Evolutionary conservation across 352 stramenopile genomes (phyloP).

Genomic region (Globisporangium mamillatum): DNA sequence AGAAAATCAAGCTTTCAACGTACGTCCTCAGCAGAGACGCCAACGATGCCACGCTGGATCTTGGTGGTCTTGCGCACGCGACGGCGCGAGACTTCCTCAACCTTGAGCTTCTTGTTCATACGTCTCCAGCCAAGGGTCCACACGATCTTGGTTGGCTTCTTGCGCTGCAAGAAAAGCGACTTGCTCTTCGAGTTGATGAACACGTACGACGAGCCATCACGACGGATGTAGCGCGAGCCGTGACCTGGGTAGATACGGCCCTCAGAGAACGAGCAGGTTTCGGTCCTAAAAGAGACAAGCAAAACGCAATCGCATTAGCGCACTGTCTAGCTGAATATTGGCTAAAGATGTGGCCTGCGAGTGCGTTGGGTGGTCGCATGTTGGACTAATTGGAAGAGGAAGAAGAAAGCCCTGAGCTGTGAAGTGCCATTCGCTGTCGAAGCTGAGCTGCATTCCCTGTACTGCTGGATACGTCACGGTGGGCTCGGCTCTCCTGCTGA

Average conservation of each 20-base stretch:
- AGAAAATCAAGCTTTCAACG: conserved; percentile 11
- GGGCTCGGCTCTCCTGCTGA: not conserved
- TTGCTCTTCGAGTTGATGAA: conserved; percentile 97
- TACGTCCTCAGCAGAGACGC: conserved; percentile 94
- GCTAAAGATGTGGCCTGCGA: not conserved
- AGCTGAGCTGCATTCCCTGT: not conserved
- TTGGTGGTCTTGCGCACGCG: conserved; percentile 94
- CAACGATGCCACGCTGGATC: conserved; percentile 97
- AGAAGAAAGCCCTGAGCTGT: not conserved
- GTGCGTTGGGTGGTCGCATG: not conserved
- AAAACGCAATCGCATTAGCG: conserved; percentile 12
- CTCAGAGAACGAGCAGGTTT: conserved; percentile 90
- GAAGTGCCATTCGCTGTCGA: not conserved
- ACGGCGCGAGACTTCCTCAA: conserved; percentile 80
- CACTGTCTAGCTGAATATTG: not conserved
- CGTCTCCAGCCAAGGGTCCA: conserved; percentile 98
- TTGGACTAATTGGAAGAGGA: not conserved
- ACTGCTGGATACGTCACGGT: not conserved
- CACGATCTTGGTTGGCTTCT: conserved; percentile 99
- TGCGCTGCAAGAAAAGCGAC: conserved; percentile 98
- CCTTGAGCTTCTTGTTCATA: conserved; percentile 99
- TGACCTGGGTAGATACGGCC: conserved; percentile 98
- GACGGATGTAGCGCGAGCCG: conserved; percentile 98
- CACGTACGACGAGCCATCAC: conserved; percentile 94
- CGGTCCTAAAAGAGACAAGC: conserved; percentile 50